These are phyloP conservation scores for Raffaelea arxii DNA, from an alignment of 2,329 filamentous ascomycete species.

Conservation along the genomic window DNA sequence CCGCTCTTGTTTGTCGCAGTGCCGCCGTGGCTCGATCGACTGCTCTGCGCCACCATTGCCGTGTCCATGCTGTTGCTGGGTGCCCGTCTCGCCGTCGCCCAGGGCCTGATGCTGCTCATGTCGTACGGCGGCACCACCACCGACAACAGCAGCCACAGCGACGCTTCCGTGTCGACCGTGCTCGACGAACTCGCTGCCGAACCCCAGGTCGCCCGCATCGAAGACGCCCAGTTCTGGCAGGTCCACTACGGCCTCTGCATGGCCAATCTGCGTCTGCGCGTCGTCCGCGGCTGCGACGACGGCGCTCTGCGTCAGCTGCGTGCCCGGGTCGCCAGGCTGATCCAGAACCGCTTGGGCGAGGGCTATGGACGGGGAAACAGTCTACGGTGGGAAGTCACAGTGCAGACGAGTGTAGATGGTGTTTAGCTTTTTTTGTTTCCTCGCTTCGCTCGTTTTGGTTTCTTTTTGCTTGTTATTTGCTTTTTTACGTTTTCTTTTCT, in stretches of 20 bases:
- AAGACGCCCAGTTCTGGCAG: constrained; percentile 96
- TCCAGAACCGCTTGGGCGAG: constrained; percentile 79
- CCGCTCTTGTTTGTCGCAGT: constrained; percentile 73
- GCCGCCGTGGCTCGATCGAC: constrained; percentile 73
- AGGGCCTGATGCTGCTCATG: constrained; percentile 95
- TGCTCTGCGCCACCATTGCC: constrained; percentile 73
- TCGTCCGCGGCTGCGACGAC: constrained; percentile 59
- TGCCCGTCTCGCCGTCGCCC: constrained; percentile 68
- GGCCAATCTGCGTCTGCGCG: constrained; percentile 79
- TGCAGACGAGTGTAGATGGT: constrained; percentile 54
- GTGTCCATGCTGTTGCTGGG: constrained; percentile 83
- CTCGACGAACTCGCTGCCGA: constrained; percentile 78
- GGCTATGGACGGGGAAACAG: constrained; percentile 73
- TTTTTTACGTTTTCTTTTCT: background rate
- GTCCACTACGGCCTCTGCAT: constrained; percentile 95
- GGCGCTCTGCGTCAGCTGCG: constrained; percentile 63
- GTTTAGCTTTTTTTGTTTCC: too few relatives aligned
- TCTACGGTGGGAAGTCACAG: constrained; percentile 85
- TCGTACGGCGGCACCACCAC: constrained; percentile 48
- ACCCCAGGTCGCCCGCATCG: constrained; percentile 62
- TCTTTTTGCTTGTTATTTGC: background rate
- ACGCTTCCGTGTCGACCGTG: constrained; percentile 55
- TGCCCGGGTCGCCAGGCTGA: constrained; percentile 64
- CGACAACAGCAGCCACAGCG: background rate
- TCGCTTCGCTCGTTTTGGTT: background rate